Evolutionary conservation across 352 stramenopile genomes (phyloP).

Genomic region (Globisporangium nagaii): DNA sequence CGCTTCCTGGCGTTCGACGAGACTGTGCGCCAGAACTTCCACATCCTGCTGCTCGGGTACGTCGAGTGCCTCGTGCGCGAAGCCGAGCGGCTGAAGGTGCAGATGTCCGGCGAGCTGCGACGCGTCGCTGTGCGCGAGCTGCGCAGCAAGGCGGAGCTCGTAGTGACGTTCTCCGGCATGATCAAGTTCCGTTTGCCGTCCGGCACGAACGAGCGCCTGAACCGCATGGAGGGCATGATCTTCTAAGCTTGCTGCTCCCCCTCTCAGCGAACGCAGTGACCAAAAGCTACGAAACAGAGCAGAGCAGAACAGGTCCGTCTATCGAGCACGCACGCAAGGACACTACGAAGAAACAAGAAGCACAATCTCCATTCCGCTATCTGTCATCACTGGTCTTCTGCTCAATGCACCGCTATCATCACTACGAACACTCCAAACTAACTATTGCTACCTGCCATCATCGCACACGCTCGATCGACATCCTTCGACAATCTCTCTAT

Average conservation of each 20-base stretch:
- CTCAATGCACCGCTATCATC: too few relatives aligned
- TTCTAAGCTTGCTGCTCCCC: slow-evolving; percentile 31
- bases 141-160: slow-evolving; percentile 70
- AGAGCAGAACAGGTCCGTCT: too few relatives aligned
- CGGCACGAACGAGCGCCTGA: slow-evolving; percentile 78
- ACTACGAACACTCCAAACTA: too few relatives aligned
- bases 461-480: too few relatives aligned
- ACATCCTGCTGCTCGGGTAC: slow-evolving; percentile 81
- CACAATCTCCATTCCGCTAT: too few relatives aligned
- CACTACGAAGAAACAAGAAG: too few relatives aligned
- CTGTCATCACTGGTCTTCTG: too few relatives aligned
- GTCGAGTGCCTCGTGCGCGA: slow-evolving; percentile 84
- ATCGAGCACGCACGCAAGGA: too few relatives aligned
- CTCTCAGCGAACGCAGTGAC: not conserved
- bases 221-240: slow-evolving; percentile 87
- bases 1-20: slow-evolving; percentile 80
- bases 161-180: slow-evolving; percentile 86
- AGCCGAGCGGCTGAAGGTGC: slow-evolving; percentile 71
- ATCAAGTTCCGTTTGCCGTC: slow-evolving; percentile 83
- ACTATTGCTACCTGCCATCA: too few relatives aligned
- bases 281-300: not conserved
- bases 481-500: too few relatives aligned
- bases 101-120: slow-evolving; percentile 49
- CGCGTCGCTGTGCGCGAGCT: slow-evolving; percentile 41
- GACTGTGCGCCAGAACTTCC: slow-evolving; percentile 78